Evolutionary conservation across 768 basidiomycete species (phyloP).

Genomic region (Hysterangium stoloniferum): DNA sequence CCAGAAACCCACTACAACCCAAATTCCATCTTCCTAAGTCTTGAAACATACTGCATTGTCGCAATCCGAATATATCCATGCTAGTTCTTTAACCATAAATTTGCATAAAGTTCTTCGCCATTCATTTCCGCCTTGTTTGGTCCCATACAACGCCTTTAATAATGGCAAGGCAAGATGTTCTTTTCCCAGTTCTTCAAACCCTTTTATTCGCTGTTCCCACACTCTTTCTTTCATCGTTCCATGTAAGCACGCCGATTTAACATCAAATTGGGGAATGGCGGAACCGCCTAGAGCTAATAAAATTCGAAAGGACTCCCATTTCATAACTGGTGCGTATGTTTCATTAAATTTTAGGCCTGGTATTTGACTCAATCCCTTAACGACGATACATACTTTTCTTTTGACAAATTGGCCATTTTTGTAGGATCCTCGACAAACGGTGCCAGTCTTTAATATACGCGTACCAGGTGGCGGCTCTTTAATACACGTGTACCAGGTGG

Average conservation of each 20-base stretch:
- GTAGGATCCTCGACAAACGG: neutral
- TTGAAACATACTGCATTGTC: neutral
- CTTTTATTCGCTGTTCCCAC: neutral
- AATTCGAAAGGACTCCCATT: neutral
- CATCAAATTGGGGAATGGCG: neutral
- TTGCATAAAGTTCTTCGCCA: neutral
- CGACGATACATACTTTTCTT: neutral
- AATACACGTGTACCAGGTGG: neutral
- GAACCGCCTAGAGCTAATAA: no score
- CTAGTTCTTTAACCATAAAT: neutral
- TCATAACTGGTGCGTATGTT: neutral
- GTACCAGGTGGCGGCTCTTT: neutral
- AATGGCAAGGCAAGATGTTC: neutral
- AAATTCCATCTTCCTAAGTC: neutral
- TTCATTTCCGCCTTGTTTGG: no score
- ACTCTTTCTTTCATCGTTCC: neutral
- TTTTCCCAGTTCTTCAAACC: neutral
- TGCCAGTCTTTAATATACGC: no score
- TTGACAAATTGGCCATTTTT: neutral
- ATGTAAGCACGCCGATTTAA: neutral
- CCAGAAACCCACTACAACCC: neutral
- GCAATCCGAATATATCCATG: neutral
- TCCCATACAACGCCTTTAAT: neutral
- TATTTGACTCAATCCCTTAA: neutral
- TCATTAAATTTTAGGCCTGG: neutral